Base-by-base conservation (phyloP, 1,284 basidiomycete genomes). In the Apiotrichum porosum region DNA sequence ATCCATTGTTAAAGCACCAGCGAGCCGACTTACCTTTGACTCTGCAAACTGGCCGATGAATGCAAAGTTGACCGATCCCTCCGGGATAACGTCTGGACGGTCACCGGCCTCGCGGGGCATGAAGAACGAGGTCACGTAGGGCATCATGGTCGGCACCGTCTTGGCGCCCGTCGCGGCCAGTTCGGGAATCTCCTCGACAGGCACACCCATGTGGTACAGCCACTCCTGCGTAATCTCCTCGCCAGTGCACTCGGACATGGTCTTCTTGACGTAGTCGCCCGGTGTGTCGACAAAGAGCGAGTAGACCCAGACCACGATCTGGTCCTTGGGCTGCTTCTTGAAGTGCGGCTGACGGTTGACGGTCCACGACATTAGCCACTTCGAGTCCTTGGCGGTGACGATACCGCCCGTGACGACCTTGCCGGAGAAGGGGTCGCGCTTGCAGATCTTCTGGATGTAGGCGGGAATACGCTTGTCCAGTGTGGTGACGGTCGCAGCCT, bases 11-110 rank as follows among this genome's bases (percentile, higher is more conserved):
- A n/a, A n/a, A n/a, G n/a, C n/a, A n/a, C n/a, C n/a, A n/a, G n/a
- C n/a, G n/a, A n/a, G n/a, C n/a, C n/a, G n/a, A n/a, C n/a, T n/a
- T n/a, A n/a, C n/a, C n/a, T 30, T 17, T 14, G 34, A 13, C 42
- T 43, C 28, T 4, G 43, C 43, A 37, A 44, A 44, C 36, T 44
- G 43, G 15, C 43, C 43, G 30, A 44, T 17, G 35, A 44, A 44
- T 1, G 35, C n/a, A 23, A 37, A 37, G 42, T 44, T 44, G 21
- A 21, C 22, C 10, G 42, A 24, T 3, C 35, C 42, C 5, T 37
- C 35, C 19, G 42, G 42, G 18, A 44, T 31, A 3, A 44, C 42
- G 12, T 24, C 15, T 1, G 33, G 24, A 3, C 35, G 34, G 40
- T 42, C 40, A 22, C 40, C 32, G 18, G 23, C 22, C 21, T 34